Percentiles rank a stretch among this genome's conserved stretches.
Conservation (phyloP, 805 yeast species). For the Ogataea trehalophila region DNA sequence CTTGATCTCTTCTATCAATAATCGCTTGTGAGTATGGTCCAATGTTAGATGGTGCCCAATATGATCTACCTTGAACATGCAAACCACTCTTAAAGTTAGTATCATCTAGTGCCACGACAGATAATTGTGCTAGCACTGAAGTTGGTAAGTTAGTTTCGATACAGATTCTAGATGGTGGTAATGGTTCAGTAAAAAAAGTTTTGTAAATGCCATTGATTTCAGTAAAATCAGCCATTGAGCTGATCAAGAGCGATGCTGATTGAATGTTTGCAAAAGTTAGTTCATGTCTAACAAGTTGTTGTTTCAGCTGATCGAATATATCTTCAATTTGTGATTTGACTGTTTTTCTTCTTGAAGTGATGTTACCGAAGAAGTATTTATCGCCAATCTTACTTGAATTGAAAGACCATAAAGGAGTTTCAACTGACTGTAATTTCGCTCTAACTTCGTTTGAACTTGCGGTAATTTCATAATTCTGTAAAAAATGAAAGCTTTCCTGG, state of each 20-base stretch:
- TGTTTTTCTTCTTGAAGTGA: constrained; percentile 28
- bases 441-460: background rate
- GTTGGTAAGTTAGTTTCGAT: constrained; percentile 53
- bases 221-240: constrained; percentile 61
- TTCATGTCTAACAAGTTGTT: constrained; percentile 27
- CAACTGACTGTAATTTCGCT: background rate
- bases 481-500: constrained; percentile 22
- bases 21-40: constrained; percentile 95
- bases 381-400: constrained; percentile 22
- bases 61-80: constrained; percentile 89
- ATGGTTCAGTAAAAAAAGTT: constrained; percentile 47
- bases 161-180: constrained; percentile 90
- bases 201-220: constrained; percentile 59
- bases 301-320: constrained; percentile 42
- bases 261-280: constrained; percentile 45
- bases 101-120: constrained; percentile 47
- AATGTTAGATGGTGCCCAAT: constrained; percentile 98
- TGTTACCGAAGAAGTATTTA: constrained; percentile 40
- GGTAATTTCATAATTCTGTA: background rate
- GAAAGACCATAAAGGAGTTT: constrained; percentile 1
- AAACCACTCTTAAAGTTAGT: constrained; percentile 52
- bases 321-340: constrained; percentile 43
- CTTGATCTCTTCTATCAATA: constrained; percentile 40
- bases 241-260: constrained; percentile 54
- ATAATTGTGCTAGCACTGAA: constrained; percentile 44